Conservation (phyloP, 2,329 filamentous ascomycete species). For the Raffaelea albimanens region DNA sequence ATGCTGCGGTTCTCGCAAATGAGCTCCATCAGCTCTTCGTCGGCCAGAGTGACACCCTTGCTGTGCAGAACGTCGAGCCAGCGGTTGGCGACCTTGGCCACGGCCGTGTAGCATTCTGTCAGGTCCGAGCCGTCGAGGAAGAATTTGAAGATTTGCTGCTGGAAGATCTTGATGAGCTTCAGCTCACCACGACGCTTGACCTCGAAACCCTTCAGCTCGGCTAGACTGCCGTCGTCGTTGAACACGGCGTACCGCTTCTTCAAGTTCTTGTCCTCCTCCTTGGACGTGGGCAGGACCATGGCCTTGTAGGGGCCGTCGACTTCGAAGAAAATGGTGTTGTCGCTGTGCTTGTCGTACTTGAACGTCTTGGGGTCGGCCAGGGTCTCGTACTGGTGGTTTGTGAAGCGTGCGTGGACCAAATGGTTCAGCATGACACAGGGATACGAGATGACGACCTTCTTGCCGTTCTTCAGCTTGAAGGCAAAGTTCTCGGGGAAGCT, state of each 20-base stretch:
- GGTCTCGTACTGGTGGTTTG: constrained; percentile 95
- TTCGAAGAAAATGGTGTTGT: constrained; percentile 99
- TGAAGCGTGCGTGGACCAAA: constrained; percentile 87
- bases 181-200: constrained; percentile 95
- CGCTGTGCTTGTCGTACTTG: constrained; percentile 93
- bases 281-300: constrained; percentile 94
- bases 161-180: constrained; percentile 99
- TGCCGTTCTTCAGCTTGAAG: constrained; percentile 90
- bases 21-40: constrained; percentile 97
- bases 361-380: constrained; percentile 69
- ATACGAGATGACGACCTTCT: constrained; percentile 94
- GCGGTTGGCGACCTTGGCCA: constrained; percentile 88
- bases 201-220: constrained; percentile 94
- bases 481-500: constrained; percentile 94
- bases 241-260: constrained; percentile 99
- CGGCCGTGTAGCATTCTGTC: constrained; percentile 78
- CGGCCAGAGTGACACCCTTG: constrained; percentile 79
- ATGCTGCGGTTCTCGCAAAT: constrained; percentile 99
- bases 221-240: constrained; percentile 92
- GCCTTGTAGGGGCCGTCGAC: constrained; percentile 96
- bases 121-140: constrained; percentile 88
- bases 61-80: constrained; percentile 94
- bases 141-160: constrained; percentile 98
- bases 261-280: constrained; percentile 98
- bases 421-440: constrained; percentile 99